Evolutionary conservation across 2,329 filamentous ascomycete genomes (phyloP), one percentile per base, ranked within the genome.

Genomic region (Gaeumannomyces tritici): DNA sequence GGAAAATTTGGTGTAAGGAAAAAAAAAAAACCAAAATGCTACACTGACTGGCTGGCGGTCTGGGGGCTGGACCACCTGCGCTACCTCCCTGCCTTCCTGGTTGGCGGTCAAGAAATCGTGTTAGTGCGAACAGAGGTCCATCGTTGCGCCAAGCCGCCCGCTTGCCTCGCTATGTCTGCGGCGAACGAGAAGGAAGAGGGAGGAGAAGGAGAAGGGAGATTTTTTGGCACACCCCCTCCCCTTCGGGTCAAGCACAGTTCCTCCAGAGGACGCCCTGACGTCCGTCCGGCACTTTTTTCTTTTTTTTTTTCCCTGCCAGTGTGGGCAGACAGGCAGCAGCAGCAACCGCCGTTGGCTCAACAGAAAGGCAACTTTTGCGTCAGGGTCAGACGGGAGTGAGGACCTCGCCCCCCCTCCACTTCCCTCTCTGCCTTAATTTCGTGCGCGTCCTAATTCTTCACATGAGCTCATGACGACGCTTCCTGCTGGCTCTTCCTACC

Each of bases 21-120:
- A 42, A 55, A 24, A 51, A 47, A 56, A 35, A 62, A 35, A 55
- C 47, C 35, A 61, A 63, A 62, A 42, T 35, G 15, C 4, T 18
- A 35, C 18, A 47, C 42, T 51, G 42, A 11, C 42, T 51, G 42
- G 42, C 21, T 51, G 42, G 42, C 42, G 42, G 42, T 51, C 42
- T 51, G 42, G 35, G 42, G 21, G 42, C 42, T 47, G 42, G 42
- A 47, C 42, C 42, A n/a, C 42, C 42, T n/a, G 21, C 42, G 42
- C 42, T 21, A 51, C 42, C 42, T 51, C 18, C 21, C 42, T 51
- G 42, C 18, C 11, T 7, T 21, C 42, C 42, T 24, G 42, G 42
- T 51, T 51, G 42, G 42, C 42, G 42, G 42, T 51, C 42, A 51
- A 51, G 42, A 51, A 42, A 21, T 21, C 21, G 42, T 24, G 42